Evolutionary conservation across 2,329 filamentous ascomycete species (phyloP).

Genomic region (Metarhizium sp.): DNA sequence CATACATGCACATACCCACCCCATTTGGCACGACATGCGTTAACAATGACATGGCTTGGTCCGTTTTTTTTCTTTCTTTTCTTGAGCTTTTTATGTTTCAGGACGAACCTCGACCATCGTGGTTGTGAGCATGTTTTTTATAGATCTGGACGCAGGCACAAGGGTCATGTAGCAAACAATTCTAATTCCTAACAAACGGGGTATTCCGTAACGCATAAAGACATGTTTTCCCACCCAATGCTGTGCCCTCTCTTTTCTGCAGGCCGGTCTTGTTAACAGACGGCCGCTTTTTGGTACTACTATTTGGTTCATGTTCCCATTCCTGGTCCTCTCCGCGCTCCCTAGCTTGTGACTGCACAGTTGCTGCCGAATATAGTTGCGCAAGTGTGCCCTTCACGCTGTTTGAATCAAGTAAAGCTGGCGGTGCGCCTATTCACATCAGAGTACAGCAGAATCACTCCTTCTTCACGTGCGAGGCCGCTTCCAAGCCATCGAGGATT

Average conservation of each 20-base stretch:
- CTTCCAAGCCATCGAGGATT: conserved; percentile 35
- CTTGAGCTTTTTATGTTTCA: background rate
- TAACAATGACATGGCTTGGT: background rate
- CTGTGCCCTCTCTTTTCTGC: background rate
- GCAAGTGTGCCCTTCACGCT: too few relatives aligned
- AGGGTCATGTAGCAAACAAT: background rate
- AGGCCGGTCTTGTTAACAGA: background rate
- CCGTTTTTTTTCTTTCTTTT: background rate
- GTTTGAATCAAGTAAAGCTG: too few relatives aligned
- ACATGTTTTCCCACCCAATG: background rate
- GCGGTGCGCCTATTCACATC: too few relatives aligned
- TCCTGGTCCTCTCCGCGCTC: too few relatives aligned
- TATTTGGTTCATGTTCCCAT: too few relatives aligned
- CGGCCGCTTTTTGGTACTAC: background rate
- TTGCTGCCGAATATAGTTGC: too few relatives aligned
- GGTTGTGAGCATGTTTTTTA: background rate
- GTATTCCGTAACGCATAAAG: background rate
- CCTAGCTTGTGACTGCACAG: too few relatives aligned
- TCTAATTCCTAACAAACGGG: background rate
- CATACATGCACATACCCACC: background rate
- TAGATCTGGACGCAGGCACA: background rate
- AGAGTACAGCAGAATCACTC: conserved; percentile 20
- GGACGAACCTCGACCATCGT: too few relatives aligned
- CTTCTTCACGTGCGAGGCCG: conserved; percentile 28
- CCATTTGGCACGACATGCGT: background rate